Evolutionary conservation across 2,329 filamentous ascomycete genomes (phyloP), one percentile per base, ranked within the genome.

Genomic region (Dactylellina sp.): DNA sequence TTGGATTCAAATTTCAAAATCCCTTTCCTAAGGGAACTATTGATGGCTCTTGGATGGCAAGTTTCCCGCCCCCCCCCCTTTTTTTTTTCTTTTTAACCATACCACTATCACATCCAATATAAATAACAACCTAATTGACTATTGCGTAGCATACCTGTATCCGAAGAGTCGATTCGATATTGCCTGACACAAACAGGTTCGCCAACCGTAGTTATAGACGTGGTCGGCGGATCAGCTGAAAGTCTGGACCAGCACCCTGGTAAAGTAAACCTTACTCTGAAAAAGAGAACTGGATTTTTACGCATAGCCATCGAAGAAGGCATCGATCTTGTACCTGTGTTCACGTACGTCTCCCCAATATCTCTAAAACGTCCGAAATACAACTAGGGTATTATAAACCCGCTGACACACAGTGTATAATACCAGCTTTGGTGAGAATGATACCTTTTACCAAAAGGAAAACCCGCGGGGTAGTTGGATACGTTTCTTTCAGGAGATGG

Each of bases 31-130:
- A 28, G 49, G 18, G 49, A 53, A 11, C 2, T 53, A 6, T 9
- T 53, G 2, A 53, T 53, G 49, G 49, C 49, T 6, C 49, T 53
- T 12, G 49, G 49, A 22, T 46, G 42, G 42, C 20, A 46, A 32
- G 9, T 14, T 7, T 12, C 12, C 12, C 12, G 12, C 32, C 32
- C 32, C 12, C 32, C 32, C 32, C 12, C 6, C 6, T 35, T 35
- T 35, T 35, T 6, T 6, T 14, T 12, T 16, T 12, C 12, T 40
- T 40, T 14, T 7, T 40, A 32, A 32, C 28, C 28, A 32, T 9
- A 9, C 9, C 28, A 32, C 28, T n/a, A n/a, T n/a, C n/a, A n/a
- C n/a, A n/a, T n/a, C n/a, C n/a, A n/a, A n/a, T n/a, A n/a, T n/a
- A n/a, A n/a, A n/a, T n/a, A n/a, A n/a, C n/a, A n/a, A n/a, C n/a